Evolutionary conservation across 768 basidiomycete genomes (phyloP), one percentile per base, ranked within the genome.

Genomic region (Mycena epipterygia): DNA sequence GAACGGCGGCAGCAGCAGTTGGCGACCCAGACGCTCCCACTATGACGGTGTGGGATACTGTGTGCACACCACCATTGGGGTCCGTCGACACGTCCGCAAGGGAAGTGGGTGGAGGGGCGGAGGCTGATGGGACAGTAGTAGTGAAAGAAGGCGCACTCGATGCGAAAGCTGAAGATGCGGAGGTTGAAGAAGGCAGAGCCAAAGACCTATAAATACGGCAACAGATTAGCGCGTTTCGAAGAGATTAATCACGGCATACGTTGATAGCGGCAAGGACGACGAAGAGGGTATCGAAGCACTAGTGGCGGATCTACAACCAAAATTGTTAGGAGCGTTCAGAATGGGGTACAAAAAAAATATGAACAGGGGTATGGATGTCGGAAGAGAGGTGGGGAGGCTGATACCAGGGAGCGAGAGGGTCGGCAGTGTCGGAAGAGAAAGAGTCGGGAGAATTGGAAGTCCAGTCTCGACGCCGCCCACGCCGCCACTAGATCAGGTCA

Each of bases 41-140:
- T 39, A 78, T 76, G 5, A 82, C 49, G 55, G 76, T 61, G 8
- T 77, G 66, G 16, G 79, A 79, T 35, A 79, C 75, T 32, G 85
- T 78, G 42, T 81, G 76, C n/a, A 81, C 75, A 8, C 77, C 77
- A 4, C 79, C 79, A 42, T 81, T 65, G 14, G 65, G 25, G 1
- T 53, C 70, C 5, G 75, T 64, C 33, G 70, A 73, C 30, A 72
- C 32, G 19, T 71, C 55, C n/a, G 74, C 58, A 19, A 76, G 59
- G 27, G 76, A 48, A 0, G 74, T 44, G 19, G 73, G 39, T 5
- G 77, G 56, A 23, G 71, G 56, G 8, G 72, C 8, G 12, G 46
- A 25, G 2, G 46, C 7, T 25, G 46, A 4, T 5, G 46, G 2
- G 16, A 48, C n/a, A 25, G 44, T 6, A 46, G 46, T 37, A 6